Percentiles rank a stretch among this genome's conserved stretches.
Evolutionary conservation across 768 basidiomycete species (phyloP).

Genomic region (Tulasnella sp.): DNA sequence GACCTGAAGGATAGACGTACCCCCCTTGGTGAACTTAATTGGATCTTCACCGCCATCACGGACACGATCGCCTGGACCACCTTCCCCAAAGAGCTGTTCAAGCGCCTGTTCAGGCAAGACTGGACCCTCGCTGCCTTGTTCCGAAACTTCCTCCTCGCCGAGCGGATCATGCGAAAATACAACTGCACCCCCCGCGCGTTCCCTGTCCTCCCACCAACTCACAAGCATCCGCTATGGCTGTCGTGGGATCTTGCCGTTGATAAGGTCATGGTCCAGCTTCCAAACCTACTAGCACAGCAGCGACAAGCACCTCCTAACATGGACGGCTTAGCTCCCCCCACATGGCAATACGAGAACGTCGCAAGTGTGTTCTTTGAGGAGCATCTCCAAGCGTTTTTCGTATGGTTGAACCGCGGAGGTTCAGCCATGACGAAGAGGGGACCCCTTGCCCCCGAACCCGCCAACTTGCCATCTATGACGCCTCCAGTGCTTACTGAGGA

Average conservation of each 20-base stretch:
- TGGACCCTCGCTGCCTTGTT: constrained; percentile 92
- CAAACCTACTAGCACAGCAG: constrained; percentile 44
- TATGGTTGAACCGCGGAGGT: constrained; percentile 93
- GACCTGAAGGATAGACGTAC: constrained; percentile 94
- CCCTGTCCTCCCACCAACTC: constrained; percentile 87
- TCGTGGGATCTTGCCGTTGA: constrained; percentile 98
- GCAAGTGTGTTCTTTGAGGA: constrained; percentile 91
- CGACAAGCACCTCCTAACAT: constrained; percentile 24
- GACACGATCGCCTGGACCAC: constrained; percentile 99
- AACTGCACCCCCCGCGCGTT: constrained; percentile 92
- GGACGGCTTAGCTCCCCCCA: constrained; percentile 24
- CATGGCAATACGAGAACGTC: constrained; percentile 56
- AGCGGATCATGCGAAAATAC: constrained; percentile 96
- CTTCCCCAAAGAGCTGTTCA: constrained; percentile 87
- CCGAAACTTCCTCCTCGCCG: constrained; percentile 92
- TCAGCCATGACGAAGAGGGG: constrained; percentile 69
- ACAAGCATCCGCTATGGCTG: constrained; percentile 92
- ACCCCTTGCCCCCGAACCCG: constrained; percentile 39
- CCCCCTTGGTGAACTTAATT: constrained; percentile 95
- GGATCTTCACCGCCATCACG: constrained; percentile 98
- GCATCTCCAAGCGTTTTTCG: constrained; percentile 92
- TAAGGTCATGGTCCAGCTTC: constrained; percentile 85
- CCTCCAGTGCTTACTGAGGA: constrained; percentile 6
- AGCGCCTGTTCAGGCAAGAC: constrained; percentile 87
- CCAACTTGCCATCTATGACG: constrained; percentile 31